Evolutionary conservation across 73 alveolate genomes (phyloP).

Genomic region (Stentor roeselii): DNA sequence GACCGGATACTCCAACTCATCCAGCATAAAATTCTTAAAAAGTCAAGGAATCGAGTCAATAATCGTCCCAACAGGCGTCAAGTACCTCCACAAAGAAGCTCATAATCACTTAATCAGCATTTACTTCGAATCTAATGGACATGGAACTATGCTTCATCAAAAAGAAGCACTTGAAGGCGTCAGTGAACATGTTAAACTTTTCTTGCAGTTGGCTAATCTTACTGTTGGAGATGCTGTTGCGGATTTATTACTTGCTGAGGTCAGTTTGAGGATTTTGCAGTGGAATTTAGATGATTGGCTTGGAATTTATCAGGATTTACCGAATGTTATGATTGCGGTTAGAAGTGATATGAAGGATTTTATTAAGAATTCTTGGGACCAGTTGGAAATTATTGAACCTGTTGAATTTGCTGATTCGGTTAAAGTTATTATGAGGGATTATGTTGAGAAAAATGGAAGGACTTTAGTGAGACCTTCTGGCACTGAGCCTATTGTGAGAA

Average conservation of each 20-base stretch:
- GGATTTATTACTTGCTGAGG: conserved; percentile 77
- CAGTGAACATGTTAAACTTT: not conserved
- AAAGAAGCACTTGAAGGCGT: not conserved
- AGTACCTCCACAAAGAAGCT: conserved; percentile 83
- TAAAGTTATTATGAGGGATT: conserved; percentile 25
- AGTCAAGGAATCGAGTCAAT: conserved; percentile 56
- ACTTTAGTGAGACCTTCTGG: conserved; percentile 87
- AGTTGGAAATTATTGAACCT: conserved; percentile 50
- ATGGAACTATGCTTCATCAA: conserved; percentile 82
- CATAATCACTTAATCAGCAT: conserved; percentile 85
- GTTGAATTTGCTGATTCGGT: conserved; percentile 48
- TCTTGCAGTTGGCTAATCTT: not conserved
- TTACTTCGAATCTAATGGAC: conserved; percentile 96
- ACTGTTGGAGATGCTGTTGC: conserved; percentile 93
- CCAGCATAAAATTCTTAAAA: conserved; percentile 68
- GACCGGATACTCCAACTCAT: conserved; percentile 90
- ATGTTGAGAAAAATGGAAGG: conserved; percentile 55
- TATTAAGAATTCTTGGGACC: conserved; percentile 65
- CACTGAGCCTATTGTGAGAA: conserved; percentile 82
- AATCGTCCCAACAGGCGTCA: conserved; percentile 89
- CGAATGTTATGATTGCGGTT: conserved; percentile 70
- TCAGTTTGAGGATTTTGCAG: conserved; percentile 56
- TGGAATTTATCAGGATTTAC: conserved; percentile 70
- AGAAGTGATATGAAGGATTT: conserved; percentile 63
- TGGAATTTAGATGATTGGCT: conserved; percentile 63